Percentiles rank a stretch among this genome's conserved stretches.
These are phyloP conservation scores for Cylindrodendrum hubeiense DNA, from an alignment of 2,329 filamentous ascomycete species.

Conservation along the genomic window DNA sequence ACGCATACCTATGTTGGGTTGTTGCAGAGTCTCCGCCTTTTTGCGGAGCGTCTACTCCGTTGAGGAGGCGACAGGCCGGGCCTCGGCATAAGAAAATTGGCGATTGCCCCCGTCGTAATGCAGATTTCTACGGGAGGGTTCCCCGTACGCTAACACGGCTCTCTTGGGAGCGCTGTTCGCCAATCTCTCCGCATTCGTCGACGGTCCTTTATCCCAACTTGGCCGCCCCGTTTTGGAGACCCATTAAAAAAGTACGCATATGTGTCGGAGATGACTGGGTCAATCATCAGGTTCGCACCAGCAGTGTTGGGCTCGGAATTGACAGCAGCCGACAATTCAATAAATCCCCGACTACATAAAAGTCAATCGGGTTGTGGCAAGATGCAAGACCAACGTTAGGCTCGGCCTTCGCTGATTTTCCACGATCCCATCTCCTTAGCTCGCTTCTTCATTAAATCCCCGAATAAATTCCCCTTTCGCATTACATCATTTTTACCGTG, in stretches of 20 bases:
- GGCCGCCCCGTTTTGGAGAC: no score
- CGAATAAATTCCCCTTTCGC: not conserved
- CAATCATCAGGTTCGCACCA: not conserved
- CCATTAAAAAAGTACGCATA: not conserved
- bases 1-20: not conserved
- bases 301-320: no score
- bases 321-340: no score
- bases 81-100: slow-evolving; percentile 2
- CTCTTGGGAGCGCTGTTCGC: not conserved
- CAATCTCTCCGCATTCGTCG: not conserved
- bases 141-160: not conserved
- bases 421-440: not conserved
- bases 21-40: slow-evolving; percentile 5
- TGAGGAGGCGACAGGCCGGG: not conserved
- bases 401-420: no score
- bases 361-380: no score
- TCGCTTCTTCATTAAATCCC: not conserved
- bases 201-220: not conserved
- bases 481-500: not conserved
- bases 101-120: not conserved
- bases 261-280: not conserved
- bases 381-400: no score
- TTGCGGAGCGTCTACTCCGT: slow-evolving; percentile 4
- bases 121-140: not conserved
- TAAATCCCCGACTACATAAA: no score